Percentiles rank a stretch among this genome's conserved stretches.
Conservation (phyloP, 1,284 basidiomycete species). For the Irpex sp. region DNA sequence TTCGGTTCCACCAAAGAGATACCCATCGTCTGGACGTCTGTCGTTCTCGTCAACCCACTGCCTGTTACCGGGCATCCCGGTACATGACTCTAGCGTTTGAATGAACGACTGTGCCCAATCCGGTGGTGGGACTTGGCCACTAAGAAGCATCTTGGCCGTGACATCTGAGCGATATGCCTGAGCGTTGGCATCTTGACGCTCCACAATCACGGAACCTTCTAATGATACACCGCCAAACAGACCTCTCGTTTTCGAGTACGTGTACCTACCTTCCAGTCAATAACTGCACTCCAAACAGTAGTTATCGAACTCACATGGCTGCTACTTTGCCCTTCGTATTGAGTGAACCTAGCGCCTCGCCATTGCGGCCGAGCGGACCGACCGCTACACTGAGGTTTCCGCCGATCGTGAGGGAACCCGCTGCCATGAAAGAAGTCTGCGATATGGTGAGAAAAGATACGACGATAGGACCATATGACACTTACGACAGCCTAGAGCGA, state of each 20-base stretch:
- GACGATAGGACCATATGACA: slow-evolving; percentile 5
- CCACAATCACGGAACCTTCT: slow-evolving; percentile 93
- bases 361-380: slow-evolving; percentile 92
- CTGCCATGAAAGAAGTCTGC: slow-evolving; percentile 90
- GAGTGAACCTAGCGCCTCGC: slow-evolving; percentile 87
- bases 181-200: slow-evolving; percentile 88
- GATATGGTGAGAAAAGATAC: slow-evolving; percentile 12
- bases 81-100: slow-evolving; percentile 69
- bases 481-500: slow-evolving; percentile 55
- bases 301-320: slow-evolving; percentile 69
- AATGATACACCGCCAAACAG: slow-evolving; percentile 84
- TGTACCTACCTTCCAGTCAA: slow-evolving; percentile 57
- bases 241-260: slow-evolving; percentile 93
- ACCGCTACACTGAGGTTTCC: slow-evolving; percentile 93
- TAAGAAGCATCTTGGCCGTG: slow-evolving; percentile 76
- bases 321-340: slow-evolving; percentile 88
- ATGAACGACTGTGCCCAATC: slow-evolving; percentile 76
- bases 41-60: slow-evolving; percentile 64
- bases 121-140: slow-evolving; percentile 71
- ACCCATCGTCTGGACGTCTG: slow-evolving; percentile 31
- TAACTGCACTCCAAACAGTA: neutral
- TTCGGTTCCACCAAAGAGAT: slow-evolving; percentile 54
- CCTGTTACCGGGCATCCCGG: slow-evolving; percentile 64
- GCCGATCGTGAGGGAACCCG: slow-evolving; percentile 88
- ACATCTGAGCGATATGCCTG: slow-evolving; percentile 77